A percentile compares a stretch with the other conserved stretches of the same genome.
Conservation (phyloP, 1,284 basidiomycete species). For the Pseudozyma sp. region DNA sequence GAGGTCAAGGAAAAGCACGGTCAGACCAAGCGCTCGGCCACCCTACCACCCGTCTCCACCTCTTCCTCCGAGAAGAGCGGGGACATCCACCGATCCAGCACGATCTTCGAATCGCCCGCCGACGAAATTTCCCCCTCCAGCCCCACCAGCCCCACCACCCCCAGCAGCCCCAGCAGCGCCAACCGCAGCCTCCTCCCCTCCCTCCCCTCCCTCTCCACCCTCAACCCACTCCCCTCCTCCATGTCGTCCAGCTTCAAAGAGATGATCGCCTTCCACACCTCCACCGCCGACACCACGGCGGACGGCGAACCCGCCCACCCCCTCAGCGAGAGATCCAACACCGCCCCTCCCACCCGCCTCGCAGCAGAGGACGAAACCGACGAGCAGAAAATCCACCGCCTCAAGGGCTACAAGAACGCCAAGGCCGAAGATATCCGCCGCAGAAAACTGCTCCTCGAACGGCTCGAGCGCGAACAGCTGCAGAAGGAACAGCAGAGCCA, state of each 20-base stretch:
- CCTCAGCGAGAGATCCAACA: conserved; percentile 2
- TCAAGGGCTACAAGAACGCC: conserved; percentile 52
- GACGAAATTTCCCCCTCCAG: conserved; percentile 3
- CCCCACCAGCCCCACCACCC: neutral
- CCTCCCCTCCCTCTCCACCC: conserved; percentile 19
- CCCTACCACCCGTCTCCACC: conserved; percentile 7
- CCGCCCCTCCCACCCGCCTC: conserved; percentile 2
- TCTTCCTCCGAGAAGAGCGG: neutral
- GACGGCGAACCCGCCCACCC: conserved; percentile 28
- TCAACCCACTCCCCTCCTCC: conserved; percentile 7
- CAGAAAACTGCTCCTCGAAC: conserved; percentile 28
- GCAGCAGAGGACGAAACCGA: conserved; percentile 9
- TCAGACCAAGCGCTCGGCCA: conserved; percentile 8
- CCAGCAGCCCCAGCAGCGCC: neutral
- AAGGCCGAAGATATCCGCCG: conserved; percentile 53
- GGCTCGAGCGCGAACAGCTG: conserved; percentile 15
- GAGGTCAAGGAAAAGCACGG: conserved; percentile 1
- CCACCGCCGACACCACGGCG: conserved; percentile 29
- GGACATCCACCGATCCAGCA: conserved; percentile 3
- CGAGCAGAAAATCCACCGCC: conserved; percentile 27
- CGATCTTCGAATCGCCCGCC: conserved; percentile 15
- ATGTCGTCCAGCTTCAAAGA: conserved; percentile 39
- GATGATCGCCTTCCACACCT: conserved; percentile 18
- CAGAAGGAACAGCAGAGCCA: conserved; percentile 14
- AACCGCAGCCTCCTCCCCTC: neutral